phyloP scores from a whole-genome alignment of 2,329 filamentous ascomycete genomes.

The Aspergillus brunneoviolaceus region DNA sequence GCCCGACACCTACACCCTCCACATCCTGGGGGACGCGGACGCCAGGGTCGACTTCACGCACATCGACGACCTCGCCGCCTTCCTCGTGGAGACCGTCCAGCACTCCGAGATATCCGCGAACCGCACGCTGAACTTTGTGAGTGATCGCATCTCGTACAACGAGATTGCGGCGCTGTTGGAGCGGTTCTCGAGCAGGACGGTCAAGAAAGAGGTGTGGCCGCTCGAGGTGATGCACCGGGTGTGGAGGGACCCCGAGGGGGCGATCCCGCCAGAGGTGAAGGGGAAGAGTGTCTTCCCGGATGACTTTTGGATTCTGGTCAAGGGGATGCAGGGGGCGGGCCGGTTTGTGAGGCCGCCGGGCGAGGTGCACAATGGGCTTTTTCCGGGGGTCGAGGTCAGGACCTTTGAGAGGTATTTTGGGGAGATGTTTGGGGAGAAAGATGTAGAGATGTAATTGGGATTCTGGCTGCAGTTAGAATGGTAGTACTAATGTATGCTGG shows the following conservation, averaged over 20 bases:
- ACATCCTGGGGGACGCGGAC: constrained; percentile 25
- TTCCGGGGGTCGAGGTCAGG: not conserved
- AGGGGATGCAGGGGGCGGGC: not conserved
- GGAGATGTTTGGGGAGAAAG: too few relatives aligned
- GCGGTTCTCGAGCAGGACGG: constrained; percentile 20
- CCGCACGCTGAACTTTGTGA: constrained; percentile 23
- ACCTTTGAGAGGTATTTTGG: not conserved
- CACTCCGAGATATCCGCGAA: constrained; percentile 26
- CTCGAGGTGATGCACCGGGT: constrained; percentile 20
- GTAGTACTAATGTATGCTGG: too few relatives aligned
- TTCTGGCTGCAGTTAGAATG: too few relatives aligned
- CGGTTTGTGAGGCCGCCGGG: not conserved
- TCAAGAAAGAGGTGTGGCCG: constrained; percentile 8
- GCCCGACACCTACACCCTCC: constrained; percentile 20
- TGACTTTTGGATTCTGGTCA: not conserved
- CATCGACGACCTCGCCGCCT: constrained; percentile 27
- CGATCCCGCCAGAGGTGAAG: not conserved
- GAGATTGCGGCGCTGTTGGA: constrained; percentile 23
- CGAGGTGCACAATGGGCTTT: not conserved
- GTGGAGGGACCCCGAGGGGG: too few relatives aligned
- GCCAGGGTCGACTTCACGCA: constrained; percentile 26
- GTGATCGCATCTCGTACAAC: constrained; percentile 24
- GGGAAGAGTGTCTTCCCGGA: not conserved
- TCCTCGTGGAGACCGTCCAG: constrained; percentile 25
- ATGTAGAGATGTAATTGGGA: too few relatives aligned